Evolutionary conservation across 495 filamentous ascomycete species (phyloP), one percentile per base, ranked within the genome.

Genomic region (Extremus antarcticus): DNA sequence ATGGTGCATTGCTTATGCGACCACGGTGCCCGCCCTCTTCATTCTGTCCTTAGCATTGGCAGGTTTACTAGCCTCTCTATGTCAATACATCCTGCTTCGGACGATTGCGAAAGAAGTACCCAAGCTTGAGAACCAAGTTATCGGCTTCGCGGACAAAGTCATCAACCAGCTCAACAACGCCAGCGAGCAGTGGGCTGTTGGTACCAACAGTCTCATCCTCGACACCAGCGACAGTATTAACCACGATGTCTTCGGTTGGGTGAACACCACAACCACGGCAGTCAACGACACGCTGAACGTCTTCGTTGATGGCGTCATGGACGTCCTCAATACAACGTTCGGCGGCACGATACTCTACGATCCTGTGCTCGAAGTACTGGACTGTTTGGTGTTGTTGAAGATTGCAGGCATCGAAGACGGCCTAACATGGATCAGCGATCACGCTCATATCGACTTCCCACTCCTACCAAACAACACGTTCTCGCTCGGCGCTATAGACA

Each of bases 1-100:
- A 25, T 98, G 92, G 92, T 78, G 79, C 29, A 73, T 95, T 50
- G 85, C 90, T 16, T 98, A 98, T 65, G 79, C 78, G 16, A 97
- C 92, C 1, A 86, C 90, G 3, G 66, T 84, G 0, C 83, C 90
- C 0, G 94, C 91, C 2, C 73, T 98, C 15, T 88, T 98, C 62
- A 80, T 98, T 3, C 79, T 97, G 0, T 84, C 84, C 11, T 80
- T 98, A 22, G 92, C 83, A 22, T 35, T 96, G 1, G 89, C 92
- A 0, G 94, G 90, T 3, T 76, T 98, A 4, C 76, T 94, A 59
- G 78, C 84, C 23, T 94, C 89, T 65, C 72, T 95, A 43, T 90
- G 83, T 68, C 92, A 97, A 69, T 88, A 79, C 62, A 76, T 92
- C 45, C 71, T 97, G 2, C 77, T 98, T 16, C 78, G 75, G 47